phyloP scores from a whole-genome alignment of 371 early-diverging fungal species.

The Mucor irregularis region DNA sequence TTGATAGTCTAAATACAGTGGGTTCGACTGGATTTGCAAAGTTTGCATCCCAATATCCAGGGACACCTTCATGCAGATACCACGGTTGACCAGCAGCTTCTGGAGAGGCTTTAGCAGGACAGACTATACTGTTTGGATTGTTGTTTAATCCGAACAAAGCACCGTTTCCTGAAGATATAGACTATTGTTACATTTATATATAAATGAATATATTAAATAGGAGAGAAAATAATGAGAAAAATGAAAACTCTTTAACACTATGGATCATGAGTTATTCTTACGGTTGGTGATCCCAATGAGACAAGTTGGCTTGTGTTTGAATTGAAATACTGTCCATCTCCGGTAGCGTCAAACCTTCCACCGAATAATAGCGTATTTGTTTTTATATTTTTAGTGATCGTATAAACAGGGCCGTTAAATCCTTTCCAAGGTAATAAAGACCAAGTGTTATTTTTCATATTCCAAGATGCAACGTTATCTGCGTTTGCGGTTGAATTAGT shows the following conservation, averaged over 20 bases:
- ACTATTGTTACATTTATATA: constrained; percentile 13
- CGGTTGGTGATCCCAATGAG: constrained; percentile 13
- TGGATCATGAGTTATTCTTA: background rate
- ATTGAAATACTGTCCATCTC: constrained; percentile 20
- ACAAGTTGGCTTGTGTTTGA: constrained; percentile 14
- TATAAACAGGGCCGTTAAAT: constrained; percentile 27
- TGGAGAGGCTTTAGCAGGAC: constrained; percentile 30
- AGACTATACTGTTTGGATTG: constrained; percentile 50
- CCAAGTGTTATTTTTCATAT: constrained; percentile 1
- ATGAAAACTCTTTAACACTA: constrained; percentile 2
- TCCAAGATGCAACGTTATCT: constrained; percentile 8
- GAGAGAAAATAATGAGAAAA: background rate
- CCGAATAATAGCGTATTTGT: constrained; percentile 24
- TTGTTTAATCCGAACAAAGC: constrained; percentile 13
- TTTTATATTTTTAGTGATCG: constrained; percentile 11
- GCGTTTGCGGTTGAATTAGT: background rate
- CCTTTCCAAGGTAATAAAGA: constrained; percentile 21
- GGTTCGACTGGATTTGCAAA: constrained; percentile 57
- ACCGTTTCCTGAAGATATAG: constrained; percentile 23
- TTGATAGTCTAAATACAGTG: constrained; percentile 63
- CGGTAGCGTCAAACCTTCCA: constrained; percentile 29
- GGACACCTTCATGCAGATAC: constrained; percentile 64
- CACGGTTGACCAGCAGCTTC: constrained; percentile 34
- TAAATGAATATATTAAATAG: background rate
- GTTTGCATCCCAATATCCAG: constrained; percentile 67